Evolutionary conservation across 768 basidiomycete genomes (phyloP), one percentile per base, ranked within the genome.

Genomic region (Tephrocybe sp.): DNA sequence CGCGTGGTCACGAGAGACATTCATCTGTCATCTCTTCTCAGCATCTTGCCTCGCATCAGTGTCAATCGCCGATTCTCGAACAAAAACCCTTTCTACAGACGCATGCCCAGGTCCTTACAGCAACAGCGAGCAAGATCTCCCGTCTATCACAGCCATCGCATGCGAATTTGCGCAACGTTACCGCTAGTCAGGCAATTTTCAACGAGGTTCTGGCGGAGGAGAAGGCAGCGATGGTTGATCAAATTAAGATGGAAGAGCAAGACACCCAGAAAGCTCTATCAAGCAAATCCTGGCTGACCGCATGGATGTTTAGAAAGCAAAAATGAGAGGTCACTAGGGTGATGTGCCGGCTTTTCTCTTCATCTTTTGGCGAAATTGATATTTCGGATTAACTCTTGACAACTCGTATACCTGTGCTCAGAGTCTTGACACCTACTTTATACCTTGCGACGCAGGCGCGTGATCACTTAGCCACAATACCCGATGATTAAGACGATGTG

Each of bases 171-270:
- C 68, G 66, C 17, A 78, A 74, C 52, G 68, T 85, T n/a, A 75
- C 83, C 13, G 72, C 82, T 4, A 77, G 78, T 8, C 75, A 84
- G 53, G 87, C 85, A 9, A 83, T 89, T 36, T 72, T 78, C 45
- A 76, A 79, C 40, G 87, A 89, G 57, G 80, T 86, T 36, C 72
- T 87, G 35, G 84, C 80, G 34, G 87, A 90, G 63, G 87, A 89
- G 65, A 73, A 78, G 52, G 70, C 78, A 13, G 85, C 78, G 4
- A 68, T 79, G 22, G 72, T 73, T 30, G 73, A 80, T 55, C 70
- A 79, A 39, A 59, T 82, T 43, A 73, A 80, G 58, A 75, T 76
- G 41, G 85, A 87, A 64, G 68, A 79, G 57, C 72, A 69, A 9
- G 77, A 82, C 56, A 77, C 72, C 32, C 67, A 72, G 31, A 74